phyloP scores from a whole-genome alignment of 1,139 yeast genomes.

The Kodamaea derodonti region DNA sequence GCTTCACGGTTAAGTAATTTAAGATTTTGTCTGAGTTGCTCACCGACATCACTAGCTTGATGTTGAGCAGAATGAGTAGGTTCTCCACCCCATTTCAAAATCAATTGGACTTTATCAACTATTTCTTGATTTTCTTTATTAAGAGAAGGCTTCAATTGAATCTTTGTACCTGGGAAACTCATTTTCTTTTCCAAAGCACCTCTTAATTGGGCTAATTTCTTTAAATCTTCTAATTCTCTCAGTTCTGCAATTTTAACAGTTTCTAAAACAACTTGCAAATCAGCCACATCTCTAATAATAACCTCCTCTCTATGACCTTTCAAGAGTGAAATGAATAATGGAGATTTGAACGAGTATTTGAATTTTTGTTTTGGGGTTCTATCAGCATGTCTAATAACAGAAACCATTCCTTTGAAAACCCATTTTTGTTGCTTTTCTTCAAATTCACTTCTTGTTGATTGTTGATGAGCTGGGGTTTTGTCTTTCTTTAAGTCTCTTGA shows the following conservation, averaged over 20 bases:
- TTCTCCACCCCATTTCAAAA: slow-evolving; percentile 98
- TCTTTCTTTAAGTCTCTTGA: slow-evolving; percentile 39
- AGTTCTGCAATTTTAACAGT: slow-evolving; percentile 81
- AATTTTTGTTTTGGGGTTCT: slow-evolving; percentile 99
- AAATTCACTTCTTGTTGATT: slow-evolving; percentile 38
- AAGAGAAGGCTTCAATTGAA: slow-evolving; percentile 88
- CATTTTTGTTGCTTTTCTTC: slow-evolving; percentile 92
- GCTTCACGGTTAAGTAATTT: slow-evolving; percentile 82
- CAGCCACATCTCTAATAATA: slow-evolving; percentile 84
- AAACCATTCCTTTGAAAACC: slow-evolving; percentile 91
- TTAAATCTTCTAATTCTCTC: slow-evolving; percentile 72
- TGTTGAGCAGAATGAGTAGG: slow-evolving; percentile 97
- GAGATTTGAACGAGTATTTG: slow-evolving; percentile 89
- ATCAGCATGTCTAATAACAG: slow-evolving; percentile 95
- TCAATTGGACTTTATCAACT: slow-evolving; percentile 93
- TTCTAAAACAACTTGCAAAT: slow-evolving; percentile 77
- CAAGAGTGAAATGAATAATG: slow-evolving; percentile 76
- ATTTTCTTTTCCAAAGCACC: slow-evolving; percentile 86
- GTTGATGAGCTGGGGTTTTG: slow-evolving; percentile 36
- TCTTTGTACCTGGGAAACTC: slow-evolving; percentile 91
- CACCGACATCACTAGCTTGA: slow-evolving; percentile 94
- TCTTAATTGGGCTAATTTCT: slow-evolving; percentile 71
- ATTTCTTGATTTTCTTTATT: slow-evolving; percentile 54
- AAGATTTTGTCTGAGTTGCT: slow-evolving; percentile 89
- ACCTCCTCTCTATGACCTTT: slow-evolving; percentile 97